A percentile compares a stretch with the other conserved stretches of the same genome.
Evolutionary conservation across 768 basidiomycete species (phyloP).

Genomic region (Boletus subcaerulescens): DNA sequence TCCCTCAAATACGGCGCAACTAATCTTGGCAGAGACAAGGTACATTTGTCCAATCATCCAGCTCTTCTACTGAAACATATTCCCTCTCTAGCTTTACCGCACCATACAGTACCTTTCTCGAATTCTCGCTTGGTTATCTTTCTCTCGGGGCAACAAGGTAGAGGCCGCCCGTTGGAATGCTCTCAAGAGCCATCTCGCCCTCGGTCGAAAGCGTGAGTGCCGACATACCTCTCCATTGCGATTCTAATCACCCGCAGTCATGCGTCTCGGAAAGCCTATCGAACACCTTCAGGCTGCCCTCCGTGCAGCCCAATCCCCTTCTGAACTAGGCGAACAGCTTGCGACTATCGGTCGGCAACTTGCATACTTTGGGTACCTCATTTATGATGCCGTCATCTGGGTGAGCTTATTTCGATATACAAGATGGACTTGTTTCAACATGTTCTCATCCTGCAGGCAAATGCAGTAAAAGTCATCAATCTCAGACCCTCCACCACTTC

Average conservation of each 20-base stretch:
- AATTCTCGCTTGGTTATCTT: conserved; percentile 81
- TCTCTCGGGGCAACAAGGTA: conserved; percentile 64
- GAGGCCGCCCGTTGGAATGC: conserved; percentile 78
- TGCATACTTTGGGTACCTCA: conserved; percentile 83
- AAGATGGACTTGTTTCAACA: not conserved
- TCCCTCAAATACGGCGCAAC: conserved; percentile 74
- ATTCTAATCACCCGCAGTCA: conserved; percentile 47
- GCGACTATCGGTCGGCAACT: conserved; percentile 81
- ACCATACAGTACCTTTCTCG: conserved; percentile 88
- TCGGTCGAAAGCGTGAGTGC: conserved; percentile 73
- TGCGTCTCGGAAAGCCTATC: conserved; percentile 90
- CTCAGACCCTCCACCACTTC: conserved; percentile 59
- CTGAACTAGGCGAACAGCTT: conserved; percentile 66
- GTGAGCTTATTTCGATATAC: conserved; percentile 40
- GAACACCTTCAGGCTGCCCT: conserved; percentile 93
- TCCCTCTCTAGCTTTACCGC: conserved; percentile 66
- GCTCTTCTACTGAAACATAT: not conserved
- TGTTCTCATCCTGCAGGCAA: conserved; percentile 43
- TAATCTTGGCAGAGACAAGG: conserved; percentile 91
- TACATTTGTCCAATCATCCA: conserved; percentile 21
- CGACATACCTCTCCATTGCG: not conserved
- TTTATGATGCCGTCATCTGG: conserved; percentile 84
- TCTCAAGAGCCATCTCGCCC: conserved; percentile 81
- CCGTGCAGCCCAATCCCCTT: conserved; percentile 55
- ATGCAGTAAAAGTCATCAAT: conserved; percentile 61